A percentile compares a stretch with the other conserved stretches of the same genome.
phyloP scores from a whole-genome alignment of 2,329 filamentous ascomycete species.

The Gremmenia infestans region DNA sequence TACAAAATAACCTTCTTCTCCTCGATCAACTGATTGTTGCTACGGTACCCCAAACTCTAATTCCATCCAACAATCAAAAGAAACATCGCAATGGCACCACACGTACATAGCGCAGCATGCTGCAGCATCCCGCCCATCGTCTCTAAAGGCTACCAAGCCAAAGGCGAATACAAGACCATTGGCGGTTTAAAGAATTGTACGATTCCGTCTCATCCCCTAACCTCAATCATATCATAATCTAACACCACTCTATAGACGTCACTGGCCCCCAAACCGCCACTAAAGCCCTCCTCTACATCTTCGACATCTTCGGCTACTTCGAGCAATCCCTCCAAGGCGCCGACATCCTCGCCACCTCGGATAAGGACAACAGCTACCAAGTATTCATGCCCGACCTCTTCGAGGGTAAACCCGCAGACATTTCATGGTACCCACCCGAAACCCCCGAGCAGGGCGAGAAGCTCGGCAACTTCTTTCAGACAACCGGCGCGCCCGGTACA shows the following conservation, averaged over 20 bases:
- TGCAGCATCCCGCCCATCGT: slow-evolving; percentile 56
- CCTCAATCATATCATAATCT: background rate
- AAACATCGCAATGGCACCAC: slow-evolving; percentile 17
- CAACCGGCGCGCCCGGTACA: slow-evolving; percentile 27
- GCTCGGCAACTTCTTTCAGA: slow-evolving; percentile 52
- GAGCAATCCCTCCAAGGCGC: slow-evolving; percentile 66
- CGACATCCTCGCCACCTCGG: slow-evolving; percentile 56
- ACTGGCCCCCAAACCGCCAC: slow-evolving; percentile 42
- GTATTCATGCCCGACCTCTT: slow-evolving; percentile 94
- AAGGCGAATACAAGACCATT: slow-evolving; percentile 53
- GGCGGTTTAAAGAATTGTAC: slow-evolving; percentile 51
- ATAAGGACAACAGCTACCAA: slow-evolving; percentile 60
- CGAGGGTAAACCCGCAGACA: slow-evolving; percentile 50
- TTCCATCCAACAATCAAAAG: background rate
- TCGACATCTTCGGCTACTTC: slow-evolving; percentile 66
- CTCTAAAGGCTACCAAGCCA: slow-evolving; percentile 48
- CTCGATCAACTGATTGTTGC: background rate
- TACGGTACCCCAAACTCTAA: background rate
- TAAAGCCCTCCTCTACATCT: slow-evolving; percentile 56
- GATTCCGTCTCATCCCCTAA: slow-evolving; percentile 6
- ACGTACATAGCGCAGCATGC: slow-evolving; percentile 51
- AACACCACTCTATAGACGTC: slow-evolving; percentile 33
- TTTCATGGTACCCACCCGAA: slow-evolving; percentile 54
- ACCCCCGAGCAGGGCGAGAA: slow-evolving; percentile 58
- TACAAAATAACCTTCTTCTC: background rate